Percentiles rank a stretch among this genome's conserved stretches.
Evolutionary conservation across 176 grass and related monocot species (phyloP).

Genomic region (Carex scoparia): DNA sequence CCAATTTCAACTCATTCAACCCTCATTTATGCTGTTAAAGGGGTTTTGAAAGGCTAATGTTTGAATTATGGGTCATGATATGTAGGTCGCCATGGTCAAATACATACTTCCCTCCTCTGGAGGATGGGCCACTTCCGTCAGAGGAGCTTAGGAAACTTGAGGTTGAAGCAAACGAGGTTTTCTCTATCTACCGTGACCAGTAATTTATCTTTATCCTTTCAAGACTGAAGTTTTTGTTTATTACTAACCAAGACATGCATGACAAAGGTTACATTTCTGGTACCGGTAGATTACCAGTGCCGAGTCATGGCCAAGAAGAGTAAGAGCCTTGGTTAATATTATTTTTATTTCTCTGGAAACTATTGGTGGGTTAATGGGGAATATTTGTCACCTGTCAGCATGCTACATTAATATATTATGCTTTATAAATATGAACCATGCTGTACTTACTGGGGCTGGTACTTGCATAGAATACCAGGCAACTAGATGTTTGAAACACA

Average conservation of each 20-base stretch:
- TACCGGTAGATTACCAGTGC: neutral
- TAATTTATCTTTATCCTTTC: slow-evolving; percentile 38
- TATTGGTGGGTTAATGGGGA: neutral
- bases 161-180: slow-evolving; percentile 88
- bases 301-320: neutral
- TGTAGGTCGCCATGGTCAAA: slow-evolving; percentile 97
- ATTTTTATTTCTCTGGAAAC: neutral
- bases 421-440: neutral
- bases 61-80: slow-evolving; percentile 3
- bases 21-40: neutral
- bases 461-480: neutral
- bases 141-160: slow-evolving; percentile 71
- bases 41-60: neutral
- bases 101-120: slow-evolving; percentile 75
- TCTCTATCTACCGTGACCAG: slow-evolving; percentile 91
- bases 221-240: slow-evolving; percentile 2
- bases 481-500: neutral
- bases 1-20: neutral
- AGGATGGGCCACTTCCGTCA: slow-evolving; percentile 84
- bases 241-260: slow-evolving; percentile 1
- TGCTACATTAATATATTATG: neutral
- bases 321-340: neutral
- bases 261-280: neutral
- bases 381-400: neutral
- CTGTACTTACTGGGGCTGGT: neutral